These are phyloP conservation scores for Anthracocystis setariae DNA, from an alignment of 1,284 basidiomycete species.

Conservation along the genomic window DNA sequence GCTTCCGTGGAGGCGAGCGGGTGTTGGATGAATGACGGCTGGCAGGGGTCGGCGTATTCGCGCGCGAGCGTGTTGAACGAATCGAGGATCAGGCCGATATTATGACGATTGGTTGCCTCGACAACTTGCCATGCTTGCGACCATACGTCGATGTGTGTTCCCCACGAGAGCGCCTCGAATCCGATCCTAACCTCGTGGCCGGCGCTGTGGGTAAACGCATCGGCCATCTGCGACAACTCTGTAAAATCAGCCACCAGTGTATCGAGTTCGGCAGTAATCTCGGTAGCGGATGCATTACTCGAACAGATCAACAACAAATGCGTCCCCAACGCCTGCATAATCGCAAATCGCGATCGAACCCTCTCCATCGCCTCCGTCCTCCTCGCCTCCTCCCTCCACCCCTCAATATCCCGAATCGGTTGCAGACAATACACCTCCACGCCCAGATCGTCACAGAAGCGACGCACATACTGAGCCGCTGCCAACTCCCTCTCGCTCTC, in stretches of 20 bases:
- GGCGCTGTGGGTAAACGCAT: background rate
- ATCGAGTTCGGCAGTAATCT: conserved; percentile 11
- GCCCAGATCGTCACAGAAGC: conserved; percentile 37
- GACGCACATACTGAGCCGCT: conserved; percentile 58
- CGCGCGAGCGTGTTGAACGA: conserved; percentile 68
- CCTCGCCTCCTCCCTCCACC: conserved; percentile 31
- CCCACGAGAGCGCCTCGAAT: conserved; percentile 55
- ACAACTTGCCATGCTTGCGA: conserved; percentile 64
- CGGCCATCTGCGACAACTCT: conserved; percentile 15
- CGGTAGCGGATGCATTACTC: conserved; percentile 10
- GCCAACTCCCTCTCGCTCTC: conserved; percentile 23
- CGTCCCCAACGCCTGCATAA: conserved; percentile 45
- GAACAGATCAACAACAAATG: conserved; percentile 34
- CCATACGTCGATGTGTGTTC: conserved; percentile 57
- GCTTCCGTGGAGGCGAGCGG: conserved; percentile 1
- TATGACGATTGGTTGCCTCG: conserved; percentile 46
- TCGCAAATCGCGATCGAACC: conserved; percentile 30
- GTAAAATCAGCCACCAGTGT: conserved; percentile 16
- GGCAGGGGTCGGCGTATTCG: conserved; percentile 62
- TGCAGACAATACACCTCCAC: conserved; percentile 65
- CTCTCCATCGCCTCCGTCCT: conserved; percentile 23
- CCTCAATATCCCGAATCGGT: conserved; percentile 67
- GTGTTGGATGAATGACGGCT: conserved; percentile 22
- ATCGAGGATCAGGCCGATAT: conserved; percentile 68
- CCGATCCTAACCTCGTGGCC: conserved; percentile 7